These are phyloP conservation scores for Tulasnella sp. DNA, from an alignment of 768 basidiomycete genomes.

Conservation along the genomic window DNA sequence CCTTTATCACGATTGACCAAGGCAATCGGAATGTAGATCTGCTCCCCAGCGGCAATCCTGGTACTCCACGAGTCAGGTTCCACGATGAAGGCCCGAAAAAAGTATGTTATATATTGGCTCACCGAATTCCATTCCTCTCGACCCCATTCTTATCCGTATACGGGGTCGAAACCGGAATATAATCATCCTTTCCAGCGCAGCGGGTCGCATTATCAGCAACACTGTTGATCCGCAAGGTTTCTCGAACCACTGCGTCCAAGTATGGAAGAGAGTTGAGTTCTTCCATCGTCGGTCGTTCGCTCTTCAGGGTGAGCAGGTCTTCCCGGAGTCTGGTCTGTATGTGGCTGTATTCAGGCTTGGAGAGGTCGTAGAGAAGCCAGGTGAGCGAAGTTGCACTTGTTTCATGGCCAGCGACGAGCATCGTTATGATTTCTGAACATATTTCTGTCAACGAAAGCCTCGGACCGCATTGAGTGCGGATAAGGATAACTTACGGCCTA, in stretches of 20 bases:
- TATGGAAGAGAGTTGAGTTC: conserved; percentile 36
- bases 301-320: conserved; percentile 46
- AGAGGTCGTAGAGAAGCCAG: conserved; percentile 43
- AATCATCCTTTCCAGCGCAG: conserved; percentile 17
- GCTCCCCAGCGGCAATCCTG: conserved; percentile 27
- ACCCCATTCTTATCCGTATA: conserved; percentile 23
- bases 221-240: conserved; percentile 24
- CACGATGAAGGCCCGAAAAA: background rate
- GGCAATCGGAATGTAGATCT: conserved; percentile 1
- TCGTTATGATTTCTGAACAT: conserved; percentile 10
- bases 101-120: background rate
- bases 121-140: conserved; percentile 10
- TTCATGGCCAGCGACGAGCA: conserved; percentile 34
- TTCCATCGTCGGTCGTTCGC: conserved; percentile 31
- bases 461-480: background rate
- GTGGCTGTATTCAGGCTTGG: conserved; percentile 44
- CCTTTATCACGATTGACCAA: conserved; percentile 24
- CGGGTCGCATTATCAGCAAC: conserved; percentile 9
- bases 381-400: conserved; percentile 38
- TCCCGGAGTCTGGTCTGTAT: conserved; percentile 52
- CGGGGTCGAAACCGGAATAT: conserved; percentile 25
- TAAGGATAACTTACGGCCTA: conserved; percentile 34
- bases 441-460: background rate
- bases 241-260: conserved; percentile 36
- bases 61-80: background rate